Evolutionary conservation across 345 rosid species (phyloP).

Genomic region (Melaleuca quinquenervia): DNA sequence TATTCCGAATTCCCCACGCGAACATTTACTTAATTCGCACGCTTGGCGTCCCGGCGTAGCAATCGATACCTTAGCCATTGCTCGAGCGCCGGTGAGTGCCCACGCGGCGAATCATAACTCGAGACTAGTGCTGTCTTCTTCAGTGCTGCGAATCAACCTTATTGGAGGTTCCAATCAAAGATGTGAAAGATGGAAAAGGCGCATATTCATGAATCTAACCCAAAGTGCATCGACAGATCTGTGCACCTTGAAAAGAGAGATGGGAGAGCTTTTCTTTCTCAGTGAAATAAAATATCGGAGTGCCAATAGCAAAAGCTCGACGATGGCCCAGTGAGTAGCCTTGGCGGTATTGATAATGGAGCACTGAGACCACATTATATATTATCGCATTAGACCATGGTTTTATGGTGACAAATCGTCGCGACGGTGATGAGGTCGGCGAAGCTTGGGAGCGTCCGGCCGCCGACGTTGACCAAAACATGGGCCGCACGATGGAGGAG

Average conservation of each 20-base stretch:
- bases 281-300: background rate
- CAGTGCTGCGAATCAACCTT: background rate
- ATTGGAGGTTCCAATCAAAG: background rate
- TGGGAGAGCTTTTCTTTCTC: background rate
- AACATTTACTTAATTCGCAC: background rate
- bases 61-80: background rate
- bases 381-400: too few species aligned
- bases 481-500: background rate
- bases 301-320: background rate
- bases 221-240: background rate
- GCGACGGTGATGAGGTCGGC: background rate
- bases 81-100: background rate
- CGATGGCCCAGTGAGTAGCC: background rate
- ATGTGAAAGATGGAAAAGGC: background rate
- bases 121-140: background rate
- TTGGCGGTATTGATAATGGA: background rate
- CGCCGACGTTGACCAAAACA: conserved; percentile 12
- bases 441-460: conserved; percentile 6
- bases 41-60: background rate
- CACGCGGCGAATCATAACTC: background rate
- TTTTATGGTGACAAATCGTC: background rate
- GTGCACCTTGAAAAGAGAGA: background rate
- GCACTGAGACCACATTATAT: background rate
- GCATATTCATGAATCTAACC: background rate
- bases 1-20: background rate